A percentile compares a stretch with the other conserved stretches of the same genome.
Evolutionary conservation across 225 moss, liverwort and hornwort species (phyloP).

Genomic region (Antitrichia curtipendula): DNA sequence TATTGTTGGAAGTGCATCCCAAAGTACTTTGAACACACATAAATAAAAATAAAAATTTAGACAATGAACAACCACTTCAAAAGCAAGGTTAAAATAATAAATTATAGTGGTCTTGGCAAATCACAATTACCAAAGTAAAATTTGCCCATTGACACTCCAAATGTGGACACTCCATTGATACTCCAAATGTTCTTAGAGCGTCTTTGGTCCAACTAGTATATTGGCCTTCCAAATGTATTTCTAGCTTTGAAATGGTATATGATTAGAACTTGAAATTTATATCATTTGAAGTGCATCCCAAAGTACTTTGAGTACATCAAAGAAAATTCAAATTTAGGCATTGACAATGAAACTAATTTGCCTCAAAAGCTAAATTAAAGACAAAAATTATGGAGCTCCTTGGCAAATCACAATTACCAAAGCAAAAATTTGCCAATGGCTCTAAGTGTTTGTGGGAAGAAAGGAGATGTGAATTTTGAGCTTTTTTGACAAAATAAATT

Average conservation of each 20-base stretch:
- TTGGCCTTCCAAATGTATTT: neutral
- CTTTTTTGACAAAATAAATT: neutral
- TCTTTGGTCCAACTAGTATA: rapidly evolving
- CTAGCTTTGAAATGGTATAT: neutral
- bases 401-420: rapidly evolving
- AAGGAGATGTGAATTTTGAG: neutral
- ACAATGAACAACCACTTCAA: rapidly evolving
- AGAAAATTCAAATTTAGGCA: neutral
- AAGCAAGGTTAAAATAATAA: rapidly evolving
- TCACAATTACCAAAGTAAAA: neutral
- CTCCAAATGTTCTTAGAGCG: neutral
- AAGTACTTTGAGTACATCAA: rapidly evolving
- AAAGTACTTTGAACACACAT: rapidly evolving
- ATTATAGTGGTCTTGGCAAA: neutral
- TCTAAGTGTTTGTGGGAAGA: rapidly evolving
- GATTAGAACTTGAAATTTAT: neutral
- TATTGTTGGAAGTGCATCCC: rapidly evolving
- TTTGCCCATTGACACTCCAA: neutral
- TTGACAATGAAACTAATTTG: neutral
- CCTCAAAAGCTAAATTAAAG: no score
- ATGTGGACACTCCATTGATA: no score
- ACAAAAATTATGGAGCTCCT: neutral
- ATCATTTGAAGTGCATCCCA: rapidly evolving
- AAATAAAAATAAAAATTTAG: no score
- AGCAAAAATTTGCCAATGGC: neutral